Conservation (phyloP, 2,329 filamentous ascomycete species). For the Lachnellula hyalina region DNA sequence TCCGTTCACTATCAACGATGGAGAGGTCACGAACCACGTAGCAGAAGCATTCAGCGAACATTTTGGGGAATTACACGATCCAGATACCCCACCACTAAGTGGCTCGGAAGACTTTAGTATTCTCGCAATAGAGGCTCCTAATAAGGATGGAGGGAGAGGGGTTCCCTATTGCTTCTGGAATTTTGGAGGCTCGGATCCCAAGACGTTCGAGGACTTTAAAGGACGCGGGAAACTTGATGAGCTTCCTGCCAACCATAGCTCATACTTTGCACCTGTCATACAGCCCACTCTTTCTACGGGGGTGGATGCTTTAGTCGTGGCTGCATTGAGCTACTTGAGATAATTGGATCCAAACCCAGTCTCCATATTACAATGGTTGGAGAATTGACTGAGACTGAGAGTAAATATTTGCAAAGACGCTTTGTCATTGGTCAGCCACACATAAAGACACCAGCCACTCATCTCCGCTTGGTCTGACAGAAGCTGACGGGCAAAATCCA, state of each 20-base stretch:
- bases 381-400: no score
- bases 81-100: conserved; percentile 7
- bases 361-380: no score
- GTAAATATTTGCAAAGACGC: no score
- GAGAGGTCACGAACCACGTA: conserved; percentile 10
- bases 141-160: conserved; percentile 5
- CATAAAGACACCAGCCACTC: no score
- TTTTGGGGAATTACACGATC: conserved; percentile 20
- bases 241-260: conserved; percentile 52
- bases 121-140: conserved; percentile 39
- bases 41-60: conserved; percentile 11
- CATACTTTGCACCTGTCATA: conserved; percentile 53
- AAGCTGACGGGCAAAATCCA: no score
- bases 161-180: conserved; percentile 33
- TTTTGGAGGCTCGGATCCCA: conserved; percentile 34
- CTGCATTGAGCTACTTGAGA: conserved; percentile 42
- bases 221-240: conserved; percentile 12
- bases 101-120: conserved; percentile 35
- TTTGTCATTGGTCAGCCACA: no score
- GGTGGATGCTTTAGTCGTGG: conserved; percentile 45
- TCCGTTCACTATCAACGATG: conserved; percentile 22
- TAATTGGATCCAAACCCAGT: neutral
- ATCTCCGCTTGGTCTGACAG: no score
- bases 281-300: conserved; percentile 52
- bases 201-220: conserved; percentile 10